Evolutionary conservation across 164 flowering plant species (phyloP), one percentile per base, ranked within the genome.

Genomic region (Berberis vulgaris): DNA sequence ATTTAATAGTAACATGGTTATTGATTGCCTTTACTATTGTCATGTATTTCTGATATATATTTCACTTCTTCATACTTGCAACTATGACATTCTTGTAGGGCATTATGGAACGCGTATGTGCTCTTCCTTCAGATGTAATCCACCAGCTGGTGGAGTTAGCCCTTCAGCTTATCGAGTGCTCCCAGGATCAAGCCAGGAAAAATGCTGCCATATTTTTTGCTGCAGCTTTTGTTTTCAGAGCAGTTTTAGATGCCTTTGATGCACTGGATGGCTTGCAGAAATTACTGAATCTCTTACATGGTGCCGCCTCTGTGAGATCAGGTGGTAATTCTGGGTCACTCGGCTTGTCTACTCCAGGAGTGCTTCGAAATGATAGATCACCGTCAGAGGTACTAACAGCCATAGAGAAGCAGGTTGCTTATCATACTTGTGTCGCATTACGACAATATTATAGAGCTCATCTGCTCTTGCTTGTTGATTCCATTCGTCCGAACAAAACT

Each of bases 91-190:
- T 7, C 9, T 66, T 75, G 63, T 76, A 94, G 99, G 96, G 90
- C 4, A 84, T 91, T 55, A 94, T 91, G 97, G 99, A 94, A 68
- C 96, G 96, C 45, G 96, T 91, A 3, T 94, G 97, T 76, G 88
- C 96, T 54, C 97, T 94, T 68, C 90, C 97, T 65, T 76, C 90
- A 43, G 89, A 85, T 70, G 76, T 86, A 63, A 83, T 87, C 54
- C 75, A 83, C 42, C 86, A 86, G 71, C 75, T 94, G 70, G 89
- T 91, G 65, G 93, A 86, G 81, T 80, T 94, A 71, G 96, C 93
- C 66, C 84, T 94, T 66, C 86, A 94, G 65, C 90, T 94, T 73
- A 81, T 89, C 44, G 91, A 86, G 62, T 91, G 97, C 69, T 67
- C 89, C 44, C 96, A 86, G 66, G 99, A 94, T 72, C 89, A 76